phyloP scores from a whole-genome alignment of 345 rosid genomes.

The Draba incana region DNA sequence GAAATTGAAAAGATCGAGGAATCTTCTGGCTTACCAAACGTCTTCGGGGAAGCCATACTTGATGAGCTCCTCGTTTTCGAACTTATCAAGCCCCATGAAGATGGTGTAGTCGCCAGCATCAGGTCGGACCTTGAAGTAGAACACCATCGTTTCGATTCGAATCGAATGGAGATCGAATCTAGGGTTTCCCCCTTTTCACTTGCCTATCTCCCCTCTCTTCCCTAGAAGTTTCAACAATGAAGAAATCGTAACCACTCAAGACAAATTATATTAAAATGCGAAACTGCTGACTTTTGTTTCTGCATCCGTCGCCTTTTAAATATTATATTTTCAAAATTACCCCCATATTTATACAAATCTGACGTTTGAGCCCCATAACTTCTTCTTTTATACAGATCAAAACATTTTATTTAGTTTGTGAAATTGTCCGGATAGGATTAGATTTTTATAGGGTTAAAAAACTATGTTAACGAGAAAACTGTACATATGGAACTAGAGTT shows the following conservation, averaged over 20 bases:
- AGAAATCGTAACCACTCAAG: conserved; percentile 38
- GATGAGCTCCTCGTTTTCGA: conserved; percentile 99
- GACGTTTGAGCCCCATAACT: conserved; percentile 1
- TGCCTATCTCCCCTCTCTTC: conserved; percentile 23
- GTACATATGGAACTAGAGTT: no score
- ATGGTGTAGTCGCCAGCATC: conserved; percentile 98
- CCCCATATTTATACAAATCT: conserved; percentile 12
- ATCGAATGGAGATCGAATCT: conserved; percentile 42
- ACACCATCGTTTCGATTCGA: conserved; percentile 61
- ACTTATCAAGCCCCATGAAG: conserved; percentile 98
- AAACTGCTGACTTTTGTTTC: conserved; percentile 18
- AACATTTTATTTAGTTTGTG: no score
- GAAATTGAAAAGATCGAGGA: not conserved
- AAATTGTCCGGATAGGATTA: no score
- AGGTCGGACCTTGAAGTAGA: conserved; percentile 94
- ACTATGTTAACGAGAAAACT: no score
- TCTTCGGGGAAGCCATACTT: conserved; percentile 98
- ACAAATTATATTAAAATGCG: not conserved
- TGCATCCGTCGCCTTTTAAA: not conserved
- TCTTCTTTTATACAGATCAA: not conserved
- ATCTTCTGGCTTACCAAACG: conserved; percentile 58
- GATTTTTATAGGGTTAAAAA: no score
- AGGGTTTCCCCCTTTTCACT: conserved; percentile 44
- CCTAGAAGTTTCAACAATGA: conserved; percentile 22
- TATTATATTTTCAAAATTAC: not conserved